phyloP scores from a whole-genome alignment of 2,329 filamentous ascomycete genomes.

The Penicillium freii region DNA sequence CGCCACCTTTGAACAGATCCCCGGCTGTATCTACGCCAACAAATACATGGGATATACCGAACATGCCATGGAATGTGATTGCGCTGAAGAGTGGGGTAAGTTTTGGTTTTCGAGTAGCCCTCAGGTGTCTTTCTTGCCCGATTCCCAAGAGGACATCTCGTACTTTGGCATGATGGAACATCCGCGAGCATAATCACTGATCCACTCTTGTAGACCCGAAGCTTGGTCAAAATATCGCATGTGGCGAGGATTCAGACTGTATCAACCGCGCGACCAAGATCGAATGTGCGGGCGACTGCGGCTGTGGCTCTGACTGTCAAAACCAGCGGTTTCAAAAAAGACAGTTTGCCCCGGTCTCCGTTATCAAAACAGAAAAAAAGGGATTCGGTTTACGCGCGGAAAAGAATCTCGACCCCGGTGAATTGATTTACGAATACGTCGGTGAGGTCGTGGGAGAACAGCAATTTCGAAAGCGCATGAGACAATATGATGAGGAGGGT shows the following conservation, averaged over 20 bases:
- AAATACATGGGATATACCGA: constrained; percentile 90
- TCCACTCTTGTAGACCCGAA: constrained; percentile 50
- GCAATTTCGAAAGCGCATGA: constrained; percentile 83
- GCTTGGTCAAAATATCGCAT: constrained; percentile 69
- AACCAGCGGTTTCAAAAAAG: constrained; percentile 93
- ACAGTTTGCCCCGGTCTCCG: constrained; percentile 84
- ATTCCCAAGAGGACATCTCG: not conserved
- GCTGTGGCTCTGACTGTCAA: constrained; percentile 82
- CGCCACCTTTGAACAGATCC: constrained; percentile 73
- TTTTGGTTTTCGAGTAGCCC: constrained; percentile 11
- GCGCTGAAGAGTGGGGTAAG: constrained; percentile 92
- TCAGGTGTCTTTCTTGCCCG: not conserved
- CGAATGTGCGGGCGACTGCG: constrained; percentile 85
- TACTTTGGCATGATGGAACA: not conserved
- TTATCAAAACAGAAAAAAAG: constrained; percentile 98
- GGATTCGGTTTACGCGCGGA: constrained; percentile 89
- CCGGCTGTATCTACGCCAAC: constrained; percentile 84
- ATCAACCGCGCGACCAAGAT: constrained; percentile 98
- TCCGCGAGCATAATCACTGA: constrained; percentile 15
- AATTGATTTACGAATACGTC: constrained; percentile 98
- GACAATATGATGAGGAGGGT: constrained; percentile 90
- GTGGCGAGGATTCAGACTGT: constrained; percentile 94
- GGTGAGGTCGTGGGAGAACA: constrained; percentile 96
- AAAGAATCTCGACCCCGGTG: constrained; percentile 70
- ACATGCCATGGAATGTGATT: constrained; percentile 93